phyloP scores from a whole-genome alignment of 192 early-diverging fungal genomes.

The Podila horticola region DNA sequence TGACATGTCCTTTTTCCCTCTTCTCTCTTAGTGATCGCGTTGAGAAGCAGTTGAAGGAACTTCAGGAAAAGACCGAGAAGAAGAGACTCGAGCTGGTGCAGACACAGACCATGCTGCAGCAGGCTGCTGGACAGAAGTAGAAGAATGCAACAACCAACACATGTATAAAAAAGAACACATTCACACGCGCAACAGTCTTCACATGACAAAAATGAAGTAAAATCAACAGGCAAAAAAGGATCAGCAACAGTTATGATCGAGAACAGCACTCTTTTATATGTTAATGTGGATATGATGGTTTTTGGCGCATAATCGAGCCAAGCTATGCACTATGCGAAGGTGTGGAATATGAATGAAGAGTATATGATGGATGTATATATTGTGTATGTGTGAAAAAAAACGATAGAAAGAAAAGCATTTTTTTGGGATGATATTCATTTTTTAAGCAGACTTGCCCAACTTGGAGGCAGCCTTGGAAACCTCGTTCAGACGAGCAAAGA shows the following conservation, averaged over 20 bases:
- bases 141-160: not conserved
- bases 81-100: constrained; percentile 80
- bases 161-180: not conserved
- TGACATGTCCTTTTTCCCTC: not conserved
- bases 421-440: not conserved
- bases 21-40: constrained; percentile 74
- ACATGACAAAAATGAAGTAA: not conserved
- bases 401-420: not conserved
- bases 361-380: not conserved
- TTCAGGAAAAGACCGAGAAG: constrained; percentile 85
- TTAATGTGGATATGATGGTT: too few species aligned
- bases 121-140: constrained; percentile 23
- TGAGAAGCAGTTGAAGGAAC: constrained; percentile 82
- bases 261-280: not conserved
- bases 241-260: not conserved
- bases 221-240: not conserved
- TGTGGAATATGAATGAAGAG: constrained; percentile 6
- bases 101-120: constrained; percentile 43
- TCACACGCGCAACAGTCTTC: not conserved
- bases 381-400: not conserved
- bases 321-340: not conserved
- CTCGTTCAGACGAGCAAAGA: constrained; percentile 61
- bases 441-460: constrained; percentile 46
- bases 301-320: too few species aligned
- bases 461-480: constrained; percentile 59